A percentile compares a stretch with the other conserved stretches of the same genome.
These are phyloP conservation scores for Chlamydomonas reinhardtii DNA, from an alignment of 163 green algal genomes.

Conservation along the genomic window DNA sequence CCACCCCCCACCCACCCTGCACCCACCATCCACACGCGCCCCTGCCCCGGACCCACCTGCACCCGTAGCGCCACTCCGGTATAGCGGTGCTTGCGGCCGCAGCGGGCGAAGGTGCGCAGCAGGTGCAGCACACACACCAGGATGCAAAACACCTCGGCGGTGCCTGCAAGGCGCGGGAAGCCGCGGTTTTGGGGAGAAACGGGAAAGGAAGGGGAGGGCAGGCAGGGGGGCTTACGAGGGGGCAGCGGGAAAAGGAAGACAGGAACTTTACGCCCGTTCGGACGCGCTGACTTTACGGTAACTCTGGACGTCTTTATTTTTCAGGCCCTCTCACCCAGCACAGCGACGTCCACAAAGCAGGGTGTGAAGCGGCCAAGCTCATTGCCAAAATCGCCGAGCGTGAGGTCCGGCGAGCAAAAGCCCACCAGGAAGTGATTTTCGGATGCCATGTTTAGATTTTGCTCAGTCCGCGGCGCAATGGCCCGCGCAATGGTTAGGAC, in stretches of 20 bases:
- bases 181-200: too few species aligned
- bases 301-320: neutral
- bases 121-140: neutral
- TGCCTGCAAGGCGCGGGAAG: neutral
- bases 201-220: neutral
- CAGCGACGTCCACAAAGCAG: neutral
- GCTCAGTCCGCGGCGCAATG: too few species aligned
- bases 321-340: neutral
- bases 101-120: neutral
- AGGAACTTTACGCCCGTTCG: too few species aligned
- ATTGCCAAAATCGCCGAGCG: neutral
- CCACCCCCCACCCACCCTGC: neutral
- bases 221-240: too few species aligned
- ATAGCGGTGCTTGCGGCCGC: too few species aligned
- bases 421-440: neutral
- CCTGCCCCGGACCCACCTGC: neutral
- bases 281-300: too few species aligned
- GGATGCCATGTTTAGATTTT: neutral
- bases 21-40: too few species aligned
- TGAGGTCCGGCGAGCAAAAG: slow-evolving; percentile 3
- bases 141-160: slow-evolving; percentile 3
- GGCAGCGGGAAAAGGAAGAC: neutral
- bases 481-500: too few species aligned
- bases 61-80: neutral
- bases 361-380: neutral